These are phyloP conservation scores for Sporisorium scitamineum DNA, from an alignment of 1,284 basidiomycete species.

Conservation along the genomic window DNA sequence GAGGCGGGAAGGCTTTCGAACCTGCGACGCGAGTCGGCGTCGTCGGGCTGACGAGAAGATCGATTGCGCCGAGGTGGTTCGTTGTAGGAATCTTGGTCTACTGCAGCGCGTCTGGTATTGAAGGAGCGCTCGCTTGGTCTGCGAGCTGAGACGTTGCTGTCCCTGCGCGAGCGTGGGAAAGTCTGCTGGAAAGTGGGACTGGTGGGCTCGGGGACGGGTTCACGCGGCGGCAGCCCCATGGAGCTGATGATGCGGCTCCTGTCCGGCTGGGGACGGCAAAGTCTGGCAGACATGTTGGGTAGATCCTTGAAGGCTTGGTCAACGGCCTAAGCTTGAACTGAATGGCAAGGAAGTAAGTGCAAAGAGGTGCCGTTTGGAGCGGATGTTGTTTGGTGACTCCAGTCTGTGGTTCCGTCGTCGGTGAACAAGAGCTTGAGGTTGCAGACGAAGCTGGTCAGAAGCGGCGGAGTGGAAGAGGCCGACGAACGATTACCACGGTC, in stretches of 20 bases:
- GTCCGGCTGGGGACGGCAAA: slow-evolving; percentile 35
- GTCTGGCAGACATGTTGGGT: slow-evolving; percentile 26
- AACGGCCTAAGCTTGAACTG: too few relatives aligned
- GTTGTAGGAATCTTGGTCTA: slow-evolving; percentile 10
- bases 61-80: slow-evolving; percentile 14
- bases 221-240: slow-evolving; percentile 46
- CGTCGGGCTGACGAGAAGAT: slow-evolving; percentile 16
- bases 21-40: slow-evolving; percentile 28
- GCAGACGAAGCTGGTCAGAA: not conserved
- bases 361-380: not conserved
- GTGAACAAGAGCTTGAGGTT: not conserved
- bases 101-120: slow-evolving; percentile 19
- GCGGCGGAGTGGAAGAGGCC: not conserved
- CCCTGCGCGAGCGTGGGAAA: slow-evolving; percentile 33
- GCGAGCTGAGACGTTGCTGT: slow-evolving; percentile 15
- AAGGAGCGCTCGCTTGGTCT: slow-evolving; percentile 40
- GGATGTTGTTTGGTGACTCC: too few relatives aligned
- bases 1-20: slow-evolving; percentile 23
- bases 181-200: slow-evolving; percentile 30
- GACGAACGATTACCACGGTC: not conserved
- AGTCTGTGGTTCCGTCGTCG: not conserved
- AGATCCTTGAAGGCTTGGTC: not conserved
- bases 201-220: slow-evolving; percentile 27
- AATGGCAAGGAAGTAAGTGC: not conserved
- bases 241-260: slow-evolving; percentile 39